phyloP scores from a whole-genome alignment of 2,329 filamentous ascomycete species.

The Neodidymelliopsis sp. region DNA sequence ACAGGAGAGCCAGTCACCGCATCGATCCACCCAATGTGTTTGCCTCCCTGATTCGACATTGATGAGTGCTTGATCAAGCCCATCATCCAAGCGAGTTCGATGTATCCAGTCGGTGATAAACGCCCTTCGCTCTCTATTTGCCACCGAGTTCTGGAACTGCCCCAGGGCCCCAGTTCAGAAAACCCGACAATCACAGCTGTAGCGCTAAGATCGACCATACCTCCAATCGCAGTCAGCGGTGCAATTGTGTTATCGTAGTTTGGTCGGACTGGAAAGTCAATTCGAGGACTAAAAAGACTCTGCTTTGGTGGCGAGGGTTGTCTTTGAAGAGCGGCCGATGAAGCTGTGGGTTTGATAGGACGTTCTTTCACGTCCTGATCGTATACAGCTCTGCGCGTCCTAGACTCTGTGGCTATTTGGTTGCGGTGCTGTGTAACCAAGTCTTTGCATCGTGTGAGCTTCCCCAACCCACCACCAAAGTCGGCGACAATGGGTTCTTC shows the following conservation, averaged over 20 bases:
- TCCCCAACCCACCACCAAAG: slow-evolving; percentile 75
- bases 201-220: neutral
- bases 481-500: slow-evolving; percentile 91
- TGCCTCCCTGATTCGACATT: slow-evolving; percentile 37
- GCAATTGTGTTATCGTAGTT: neutral
- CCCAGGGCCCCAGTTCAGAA: slow-evolving; percentile 66
- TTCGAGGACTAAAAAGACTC: no score
- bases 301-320: no score
- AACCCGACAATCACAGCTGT: slow-evolving; percentile 7
- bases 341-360: no score
- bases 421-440: no score
- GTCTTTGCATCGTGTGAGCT: no score
- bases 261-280: slow-evolving; percentile 7
- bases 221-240: neutral
- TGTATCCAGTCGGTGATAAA: slow-evolving; percentile 85
- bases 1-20: slow-evolving; percentile 33
- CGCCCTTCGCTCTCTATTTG: slow-evolving; percentile 88
- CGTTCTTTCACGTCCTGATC: no score
- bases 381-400: no score
- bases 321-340: no score
- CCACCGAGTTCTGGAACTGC: slow-evolving; percentile 87
- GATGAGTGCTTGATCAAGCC: slow-evolving; percentile 84
- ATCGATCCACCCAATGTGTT: slow-evolving; percentile 26
- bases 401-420: no score
- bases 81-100: slow-evolving; percentile 96